These are phyloP conservation scores for Podaxis rugospora DNA, from an alignment of 768 basidiomycete species.

Conservation along the genomic window DNA sequence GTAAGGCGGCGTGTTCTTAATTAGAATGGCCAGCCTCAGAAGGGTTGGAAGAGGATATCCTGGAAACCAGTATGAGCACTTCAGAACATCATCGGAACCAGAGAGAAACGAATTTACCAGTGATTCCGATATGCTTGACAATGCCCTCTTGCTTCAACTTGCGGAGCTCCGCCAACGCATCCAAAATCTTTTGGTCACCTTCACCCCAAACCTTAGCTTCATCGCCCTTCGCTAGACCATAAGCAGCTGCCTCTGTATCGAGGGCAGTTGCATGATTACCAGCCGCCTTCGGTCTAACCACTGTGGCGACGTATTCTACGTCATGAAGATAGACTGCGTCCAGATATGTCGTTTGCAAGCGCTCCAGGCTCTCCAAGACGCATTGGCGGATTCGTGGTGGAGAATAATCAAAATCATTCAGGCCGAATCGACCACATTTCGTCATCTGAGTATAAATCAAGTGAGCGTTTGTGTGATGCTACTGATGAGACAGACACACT, in stretches of 20 bases:
- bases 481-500: constrained; percentile 32
- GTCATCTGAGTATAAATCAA: constrained; percentile 52
- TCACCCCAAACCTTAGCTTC: constrained; percentile 56
- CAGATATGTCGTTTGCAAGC: constrained; percentile 72
- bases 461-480: neutral
- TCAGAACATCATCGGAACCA: neutral
- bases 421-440: constrained; percentile 80
- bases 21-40: constrained; percentile 75
- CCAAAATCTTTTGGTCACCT: constrained; percentile 70
- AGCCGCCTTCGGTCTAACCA: constrained; percentile 40
- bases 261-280: constrained; percentile 60
- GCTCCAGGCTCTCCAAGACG: constrained; percentile 59
- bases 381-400: constrained; percentile 61
- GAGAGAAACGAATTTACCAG: constrained; percentile 41
- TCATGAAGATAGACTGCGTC: constrained; percentile 85
- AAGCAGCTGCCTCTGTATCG: constrained; percentile 45
- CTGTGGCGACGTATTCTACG: constrained; percentile 68
- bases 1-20: constrained; percentile 61
- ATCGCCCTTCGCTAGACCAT: constrained; percentile 59
- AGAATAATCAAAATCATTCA: constrained; percentile 67
- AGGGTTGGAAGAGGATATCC: constrained; percentile 81
- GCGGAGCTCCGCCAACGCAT: constrained; percentile 61
- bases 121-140: constrained; percentile 72
- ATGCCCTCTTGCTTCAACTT: constrained; percentile 70
- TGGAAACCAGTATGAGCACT: constrained; percentile 21